A percentile compares a stretch with the other conserved stretches of the same genome.
phyloP scores from a whole-genome alignment of 108 stramenopile genomes.

The Skeletonema marinoi region DNA sequence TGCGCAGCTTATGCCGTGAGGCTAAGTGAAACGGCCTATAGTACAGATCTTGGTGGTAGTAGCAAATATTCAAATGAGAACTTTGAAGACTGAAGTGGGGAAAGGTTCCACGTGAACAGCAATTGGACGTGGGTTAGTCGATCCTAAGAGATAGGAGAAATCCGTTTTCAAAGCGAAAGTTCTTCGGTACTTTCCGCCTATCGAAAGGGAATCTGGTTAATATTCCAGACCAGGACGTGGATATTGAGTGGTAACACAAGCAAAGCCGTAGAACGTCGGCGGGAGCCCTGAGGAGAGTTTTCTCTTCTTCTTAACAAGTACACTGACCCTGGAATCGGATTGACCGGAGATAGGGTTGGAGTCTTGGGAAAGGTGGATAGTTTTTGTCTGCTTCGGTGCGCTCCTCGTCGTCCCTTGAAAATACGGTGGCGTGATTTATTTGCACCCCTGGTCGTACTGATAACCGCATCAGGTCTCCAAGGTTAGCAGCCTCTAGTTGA shows the following conservation, averaged over 20 bases:
- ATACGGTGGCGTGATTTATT: too few species aligned
- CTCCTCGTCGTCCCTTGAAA: too few species aligned
- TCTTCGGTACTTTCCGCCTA: constrained; percentile 75
- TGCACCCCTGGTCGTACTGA: too few species aligned
- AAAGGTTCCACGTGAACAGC: constrained; percentile 92
- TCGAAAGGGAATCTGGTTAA: constrained; percentile 95
- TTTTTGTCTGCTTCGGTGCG: too few species aligned
- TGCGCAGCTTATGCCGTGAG: constrained; percentile 89
- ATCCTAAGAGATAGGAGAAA: constrained; percentile 92
- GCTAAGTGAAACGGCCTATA: constrained; percentile 91
- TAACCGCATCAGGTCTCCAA: too few species aligned
- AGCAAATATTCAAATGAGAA: too few species aligned
- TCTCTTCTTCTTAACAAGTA: constrained; percentile 94
- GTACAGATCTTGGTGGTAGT: constrained; percentile 98
- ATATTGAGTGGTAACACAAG: constrained; percentile 92
- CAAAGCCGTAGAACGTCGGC: constrained; percentile 87
- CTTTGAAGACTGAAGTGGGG: constrained; percentile 90
- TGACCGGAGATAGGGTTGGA: too few species aligned
- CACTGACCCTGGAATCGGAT: constrained; percentile 90
- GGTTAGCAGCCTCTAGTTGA: too few species aligned
- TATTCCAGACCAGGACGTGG: constrained; percentile 93
- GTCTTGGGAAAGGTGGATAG: too few species aligned
- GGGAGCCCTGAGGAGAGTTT: constrained; percentile 90
- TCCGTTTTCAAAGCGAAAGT: constrained; percentile 79
- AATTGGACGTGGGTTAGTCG: constrained; percentile 92